These are phyloP conservation scores for Paramecium sonneborni DNA, from an alignment of 73 alveolate genomes.

Conservation along the genomic window DNA sequence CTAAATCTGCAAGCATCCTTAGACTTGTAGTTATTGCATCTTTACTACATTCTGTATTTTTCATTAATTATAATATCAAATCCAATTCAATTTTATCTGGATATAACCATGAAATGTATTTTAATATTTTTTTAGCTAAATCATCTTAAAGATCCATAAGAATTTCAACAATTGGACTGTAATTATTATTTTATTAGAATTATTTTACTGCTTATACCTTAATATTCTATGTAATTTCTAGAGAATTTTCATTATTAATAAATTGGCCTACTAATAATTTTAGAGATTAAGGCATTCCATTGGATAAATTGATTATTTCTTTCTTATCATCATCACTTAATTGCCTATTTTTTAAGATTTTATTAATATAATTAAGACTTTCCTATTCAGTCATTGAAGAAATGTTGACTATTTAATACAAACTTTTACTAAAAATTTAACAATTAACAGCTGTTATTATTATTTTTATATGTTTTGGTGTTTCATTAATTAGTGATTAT, in stretches of 20 bases:
- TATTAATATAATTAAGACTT: background rate
- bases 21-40: background rate
- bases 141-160: background rate
- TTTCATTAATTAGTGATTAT: background rate
- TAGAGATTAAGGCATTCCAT: background rate
- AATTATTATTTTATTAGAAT: too few relatives aligned
- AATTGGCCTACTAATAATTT: background rate
- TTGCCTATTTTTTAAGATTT: background rate
- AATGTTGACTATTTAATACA: background rate
- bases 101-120: background rate
- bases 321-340: background rate
- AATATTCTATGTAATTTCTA: too few relatives aligned
- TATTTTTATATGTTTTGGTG: background rate
- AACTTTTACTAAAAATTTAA: background rate
- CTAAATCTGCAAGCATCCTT: background rate
- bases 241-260: background rate
- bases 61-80: background rate
- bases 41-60: background rate
- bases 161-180: background rate
- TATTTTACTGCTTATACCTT: too few relatives aligned
- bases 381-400: background rate
- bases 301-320: background rate
- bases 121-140: background rate
- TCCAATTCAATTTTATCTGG: background rate
- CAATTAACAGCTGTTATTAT: background rate